Evolutionary conservation across 305 asterid genomes (phyloP).

Genomic region (Vinca major): DNA sequence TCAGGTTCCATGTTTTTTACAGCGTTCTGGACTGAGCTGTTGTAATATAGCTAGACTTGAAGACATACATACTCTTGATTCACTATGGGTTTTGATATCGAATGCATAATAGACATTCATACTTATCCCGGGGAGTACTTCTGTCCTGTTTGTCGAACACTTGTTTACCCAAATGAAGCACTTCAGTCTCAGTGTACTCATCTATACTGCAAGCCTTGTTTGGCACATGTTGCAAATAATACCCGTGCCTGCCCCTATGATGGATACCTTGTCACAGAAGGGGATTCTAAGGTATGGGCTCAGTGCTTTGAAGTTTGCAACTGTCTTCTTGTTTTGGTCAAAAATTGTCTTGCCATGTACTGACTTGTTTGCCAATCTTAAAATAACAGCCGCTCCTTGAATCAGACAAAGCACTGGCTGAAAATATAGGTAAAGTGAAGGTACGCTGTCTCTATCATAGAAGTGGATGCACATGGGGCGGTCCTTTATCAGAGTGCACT

Average conservation of each 20-base stretch:
- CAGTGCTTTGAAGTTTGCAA: not conserved
- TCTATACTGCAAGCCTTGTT: constrained; percentile 85
- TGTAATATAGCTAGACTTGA: constrained; percentile 12
- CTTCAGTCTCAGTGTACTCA: constrained; percentile 86
- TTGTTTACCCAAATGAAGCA: constrained; percentile 86
- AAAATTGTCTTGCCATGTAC: constrained; percentile 16
- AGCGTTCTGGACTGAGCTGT: too few relatives aligned
- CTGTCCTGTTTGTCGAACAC: constrained; percentile 98
- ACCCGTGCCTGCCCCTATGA: constrained; percentile 86
- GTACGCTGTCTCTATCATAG: constrained; percentile 77
- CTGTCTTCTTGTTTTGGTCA: constrained; percentile 7
- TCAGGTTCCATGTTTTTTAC: constrained; percentile 11
- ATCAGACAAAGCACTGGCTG: constrained; percentile 64
- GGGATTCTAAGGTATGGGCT: constrained; percentile 65
- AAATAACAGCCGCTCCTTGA: constrained; percentile 62
- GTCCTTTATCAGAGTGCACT: constrained; percentile 58
- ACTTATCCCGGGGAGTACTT: constrained; percentile 88
- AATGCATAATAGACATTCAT: constrained; percentile 71
- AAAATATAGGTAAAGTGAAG: constrained; percentile 69
- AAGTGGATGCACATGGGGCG: constrained; percentile 98
- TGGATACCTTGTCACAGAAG: constrained; percentile 79
- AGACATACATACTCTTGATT: constrained; percentile 4
- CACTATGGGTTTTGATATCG: constrained; percentile 83
- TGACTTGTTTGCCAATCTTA: constrained; percentile 7
- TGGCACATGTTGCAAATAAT: constrained; percentile 67